Evolutionary conservation across 805 yeast species (phyloP), one percentile per base, ranked within the genome.

Genomic region (Candida gorgasii): DNA sequence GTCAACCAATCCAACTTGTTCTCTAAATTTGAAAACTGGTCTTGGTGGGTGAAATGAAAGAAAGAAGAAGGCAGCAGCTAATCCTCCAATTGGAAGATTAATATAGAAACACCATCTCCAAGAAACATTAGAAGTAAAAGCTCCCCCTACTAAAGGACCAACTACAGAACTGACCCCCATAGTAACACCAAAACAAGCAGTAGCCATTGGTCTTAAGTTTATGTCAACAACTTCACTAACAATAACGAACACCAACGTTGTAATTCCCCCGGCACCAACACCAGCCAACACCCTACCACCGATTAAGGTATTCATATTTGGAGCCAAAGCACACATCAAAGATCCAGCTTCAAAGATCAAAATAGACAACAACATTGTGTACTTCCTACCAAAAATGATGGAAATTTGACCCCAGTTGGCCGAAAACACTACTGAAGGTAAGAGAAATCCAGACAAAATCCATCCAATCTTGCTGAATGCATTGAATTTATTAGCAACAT

Each of bases 71-170:
- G 55, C 56, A 15, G 65, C 48, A 0, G 80, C 75, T 1, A 67
- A 44, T 1, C 82, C 87, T 11, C 86, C 86, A 31, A 82, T 59
- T 3, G 87, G 87, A 26, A 84, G 58, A 54, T 84, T 84, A 49
- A 84, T 69, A 58, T 79, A 84, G 56, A 82, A 84, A 52, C 86
- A 78, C 88, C 89, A 83, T 54, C 89, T 69, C 89, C 89, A 84
- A n/a, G 76, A 59, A 7, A 71, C 77, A 36, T 72, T 60, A 2
- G 75, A 57, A 1, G 86, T 72, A 45, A 84, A 74, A 0, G 79
- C 80, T 35, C 88, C 88, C 11, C 88, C 88, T 16, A 83, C 55
- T 15, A 80, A 58, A 0, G 89, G 88, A 0, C 88, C 89, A 15
- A 69, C 49, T 4, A 77, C 77, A 3, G 78, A 66, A 1, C 82